Conservation (phyloP, 148 eudicot species). For the Vaccinium corymbosum region DNA sequence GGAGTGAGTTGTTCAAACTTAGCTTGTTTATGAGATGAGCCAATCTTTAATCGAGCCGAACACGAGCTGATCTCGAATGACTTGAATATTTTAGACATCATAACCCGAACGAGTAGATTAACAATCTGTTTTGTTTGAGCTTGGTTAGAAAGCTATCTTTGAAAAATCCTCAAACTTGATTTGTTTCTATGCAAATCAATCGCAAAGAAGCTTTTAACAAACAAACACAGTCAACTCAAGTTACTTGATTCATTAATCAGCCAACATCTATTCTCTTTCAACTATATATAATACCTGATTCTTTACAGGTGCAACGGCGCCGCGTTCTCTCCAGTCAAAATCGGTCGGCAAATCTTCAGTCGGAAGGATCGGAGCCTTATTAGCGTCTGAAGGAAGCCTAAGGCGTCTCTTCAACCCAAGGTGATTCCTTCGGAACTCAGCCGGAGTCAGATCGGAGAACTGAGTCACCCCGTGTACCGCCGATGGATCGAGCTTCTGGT, state of each 20-base stretch:
- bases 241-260: neutral
- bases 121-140: too few species aligned
- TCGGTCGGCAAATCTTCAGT: constrained; percentile 41
- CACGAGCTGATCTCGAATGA: too few species aligned
- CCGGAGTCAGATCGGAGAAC: constrained; percentile 53
- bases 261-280: neutral
- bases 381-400: constrained; percentile 48
- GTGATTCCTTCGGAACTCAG: constrained; percentile 41
- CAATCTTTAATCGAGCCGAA: too few species aligned
- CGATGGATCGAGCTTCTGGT: constrained; percentile 54
- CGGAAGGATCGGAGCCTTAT: constrained; percentile 44
- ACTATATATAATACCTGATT: constrained; percentile 38
- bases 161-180: too few species aligned
- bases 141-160: too few species aligned
- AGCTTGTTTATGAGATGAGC: too few species aligned
- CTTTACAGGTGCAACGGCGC: constrained; percentile 59
- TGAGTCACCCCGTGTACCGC: constrained; percentile 64
- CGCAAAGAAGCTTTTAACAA: neutral
- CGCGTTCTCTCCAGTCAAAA: constrained; percentile 62
- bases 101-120: too few species aligned
- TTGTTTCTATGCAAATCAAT: neutral
- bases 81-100: too few species aligned
- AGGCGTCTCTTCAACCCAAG: constrained; percentile 39
- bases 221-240: neutral
- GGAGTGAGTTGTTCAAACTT: too few species aligned